Percentiles rank a stretch among this genome's conserved stretches.
These are phyloP conservation scores for Colletotrichum lindemuthianum DNA, from an alignment of 2,329 filamentous ascomycete species.

Conservation along the genomic window DNA sequence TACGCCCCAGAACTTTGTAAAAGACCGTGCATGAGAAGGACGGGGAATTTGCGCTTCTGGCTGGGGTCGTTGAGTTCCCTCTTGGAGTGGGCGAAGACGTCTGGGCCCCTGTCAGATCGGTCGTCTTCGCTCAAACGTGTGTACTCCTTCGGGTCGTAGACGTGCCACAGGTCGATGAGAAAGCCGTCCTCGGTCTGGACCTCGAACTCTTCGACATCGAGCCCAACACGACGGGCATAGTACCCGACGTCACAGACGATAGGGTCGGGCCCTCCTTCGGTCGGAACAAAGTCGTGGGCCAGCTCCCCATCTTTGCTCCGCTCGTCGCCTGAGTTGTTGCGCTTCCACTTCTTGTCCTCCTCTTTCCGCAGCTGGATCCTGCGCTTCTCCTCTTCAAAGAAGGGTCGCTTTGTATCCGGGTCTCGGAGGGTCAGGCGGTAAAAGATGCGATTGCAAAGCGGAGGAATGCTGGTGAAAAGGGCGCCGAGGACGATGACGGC, in stretches of 20 bases:
- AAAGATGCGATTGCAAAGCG: conserved; percentile 58
- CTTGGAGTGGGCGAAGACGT: conserved; percentile 65
- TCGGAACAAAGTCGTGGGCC: conserved; percentile 72
- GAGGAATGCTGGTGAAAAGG: conserved; percentile 72
- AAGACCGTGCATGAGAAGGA: conserved; percentile 88
- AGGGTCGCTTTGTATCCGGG: conserved; percentile 70
- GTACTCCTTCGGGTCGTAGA: conserved; percentile 85
- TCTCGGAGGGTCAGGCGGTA: conserved; percentile 67
- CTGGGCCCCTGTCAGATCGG: conserved; percentile 65
- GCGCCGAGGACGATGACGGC: conserved; percentile 79
- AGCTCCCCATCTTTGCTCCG: conserved; percentile 54
- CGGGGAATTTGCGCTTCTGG: conserved; percentile 75
- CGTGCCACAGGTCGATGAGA: conserved; percentile 87
- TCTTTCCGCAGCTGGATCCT: conserved; percentile 66
- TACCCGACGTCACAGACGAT: conserved; percentile 83
- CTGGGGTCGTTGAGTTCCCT: conserved; percentile 49
- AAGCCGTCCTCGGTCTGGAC: conserved; percentile 96
- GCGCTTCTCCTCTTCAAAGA: conserved; percentile 76
- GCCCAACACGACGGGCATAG: conserved; percentile 86
- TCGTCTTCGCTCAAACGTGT: conserved; percentile 59
- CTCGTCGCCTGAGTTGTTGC: conserved; percentile 48
- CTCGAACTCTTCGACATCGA: conserved; percentile 84
- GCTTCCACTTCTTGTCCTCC: conserved; percentile 71
- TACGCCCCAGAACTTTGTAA: conserved; percentile 90
- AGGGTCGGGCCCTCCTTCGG: conserved; percentile 83